Conservation (phyloP, 805 yeast genomes). For the Clavispora fructus region DNA sequence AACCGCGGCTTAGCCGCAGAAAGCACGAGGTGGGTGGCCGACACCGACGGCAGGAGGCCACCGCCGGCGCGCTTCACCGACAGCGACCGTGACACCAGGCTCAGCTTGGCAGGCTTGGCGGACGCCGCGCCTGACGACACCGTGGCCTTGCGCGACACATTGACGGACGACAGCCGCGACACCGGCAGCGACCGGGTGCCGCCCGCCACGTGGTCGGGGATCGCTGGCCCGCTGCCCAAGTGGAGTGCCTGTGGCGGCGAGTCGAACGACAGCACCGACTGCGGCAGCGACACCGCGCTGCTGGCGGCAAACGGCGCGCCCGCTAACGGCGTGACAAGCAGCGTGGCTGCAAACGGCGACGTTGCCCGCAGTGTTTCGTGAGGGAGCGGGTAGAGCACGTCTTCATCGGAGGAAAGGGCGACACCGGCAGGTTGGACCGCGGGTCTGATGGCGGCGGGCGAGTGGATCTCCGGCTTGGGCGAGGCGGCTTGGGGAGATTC, state of each 20-base stretch:
- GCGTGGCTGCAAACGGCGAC: conserved; percentile 6
- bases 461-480: neutral
- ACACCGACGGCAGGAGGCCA: conserved; percentile 9
- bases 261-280: conserved; percentile 3
- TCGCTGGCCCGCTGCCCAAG: neutral
- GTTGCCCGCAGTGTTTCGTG: conserved; percentile 11
- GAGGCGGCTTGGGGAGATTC: neutral
- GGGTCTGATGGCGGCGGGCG: neutral
- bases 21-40: conserved; percentile 9
- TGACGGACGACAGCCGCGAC: conserved; percentile 15
- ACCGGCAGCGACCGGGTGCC: conserved; percentile 11
- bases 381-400: conserved; percentile 15
- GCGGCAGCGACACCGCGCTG: conserved; percentile 5
- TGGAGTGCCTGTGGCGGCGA: conserved; percentile 7
- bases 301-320: conserved; percentile 1
- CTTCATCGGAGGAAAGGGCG: conserved; percentile 8
- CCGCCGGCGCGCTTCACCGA: conserved; percentile 1
- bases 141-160: conserved; percentile 9
- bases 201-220: neutral
- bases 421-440: neutral
- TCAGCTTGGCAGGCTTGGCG: conserved; percentile 10
- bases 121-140: conserved; percentile 9
- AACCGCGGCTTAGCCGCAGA: conserved; percentile 40
- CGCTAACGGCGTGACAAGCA: conserved; percentile 5
- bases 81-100: conserved; percentile 8